These are phyloP conservation scores for Eutrema japonicum DNA, from an alignment of 345 rosid genomes.

Conservation along the genomic window DNA sequence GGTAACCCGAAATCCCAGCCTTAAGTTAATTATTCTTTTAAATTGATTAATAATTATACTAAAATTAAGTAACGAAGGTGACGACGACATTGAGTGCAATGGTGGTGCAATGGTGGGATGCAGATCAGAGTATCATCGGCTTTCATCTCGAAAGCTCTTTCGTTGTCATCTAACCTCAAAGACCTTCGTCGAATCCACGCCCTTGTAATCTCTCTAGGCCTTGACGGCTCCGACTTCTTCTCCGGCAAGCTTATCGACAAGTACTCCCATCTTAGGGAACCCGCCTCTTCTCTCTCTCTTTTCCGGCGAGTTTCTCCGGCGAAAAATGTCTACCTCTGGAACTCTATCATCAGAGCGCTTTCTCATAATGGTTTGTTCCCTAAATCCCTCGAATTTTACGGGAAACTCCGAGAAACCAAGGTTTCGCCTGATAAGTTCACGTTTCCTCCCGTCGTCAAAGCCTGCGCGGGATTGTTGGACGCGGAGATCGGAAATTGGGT, in stretches of 20 bases:
- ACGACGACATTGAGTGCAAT: too few species aligned
- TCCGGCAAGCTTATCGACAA: slow-evolving; percentile 67
- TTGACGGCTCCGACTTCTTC: slow-evolving; percentile 56
- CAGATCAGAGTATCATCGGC: slow-evolving; percentile 34
- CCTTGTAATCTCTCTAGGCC: slow-evolving; percentile 52
- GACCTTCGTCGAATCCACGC: slow-evolving; percentile 58
- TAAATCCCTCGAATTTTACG: slow-evolving; percentile 54
- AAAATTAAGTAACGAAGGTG: too few species aligned
- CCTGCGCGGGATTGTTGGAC: slow-evolving; percentile 58
- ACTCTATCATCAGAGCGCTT: slow-evolving; percentile 64
- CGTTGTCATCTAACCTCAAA: slow-evolving; percentile 41
- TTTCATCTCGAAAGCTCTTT: slow-evolving; percentile 51
- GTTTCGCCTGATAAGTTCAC: slow-evolving; percentile 59
- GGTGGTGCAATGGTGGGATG: too few species aligned
- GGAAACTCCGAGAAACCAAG: slow-evolving; percentile 43
- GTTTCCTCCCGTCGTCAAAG: slow-evolving; percentile 66
- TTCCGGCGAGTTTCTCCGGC: slow-evolving; percentile 52
- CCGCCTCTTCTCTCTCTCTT: slow-evolving; percentile 56
- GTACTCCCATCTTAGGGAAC: slow-evolving; percentile 54
- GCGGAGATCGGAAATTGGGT: slow-evolving; percentile 47
- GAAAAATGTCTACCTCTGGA: slow-evolving; percentile 61
- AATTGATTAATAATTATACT: too few species aligned
- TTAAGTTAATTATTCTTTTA: too few species aligned
- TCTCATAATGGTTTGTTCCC: slow-evolving; percentile 53
- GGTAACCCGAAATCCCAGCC: too few species aligned